Evolutionary conservation across 75 land plant genomes (phyloP).

Genomic region (Azolla pinnata): DNA sequence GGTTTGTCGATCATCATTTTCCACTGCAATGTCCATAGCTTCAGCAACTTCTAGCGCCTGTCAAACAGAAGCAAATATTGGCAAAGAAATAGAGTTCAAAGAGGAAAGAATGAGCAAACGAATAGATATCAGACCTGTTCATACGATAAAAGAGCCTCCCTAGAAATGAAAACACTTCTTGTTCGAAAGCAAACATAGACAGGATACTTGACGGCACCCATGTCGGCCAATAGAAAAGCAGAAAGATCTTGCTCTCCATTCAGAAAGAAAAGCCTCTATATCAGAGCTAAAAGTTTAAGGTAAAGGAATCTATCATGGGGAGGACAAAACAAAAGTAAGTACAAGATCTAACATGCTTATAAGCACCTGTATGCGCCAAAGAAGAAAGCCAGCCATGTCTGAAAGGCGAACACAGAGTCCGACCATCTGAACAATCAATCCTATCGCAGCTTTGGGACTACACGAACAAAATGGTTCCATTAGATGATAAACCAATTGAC

Average conservation of each 20-base stretch:
- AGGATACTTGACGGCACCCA: slow-evolving; percentile 81
- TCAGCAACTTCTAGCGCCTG: slow-evolving; percentile 91
- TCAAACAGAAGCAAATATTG: slow-evolving; percentile 1
- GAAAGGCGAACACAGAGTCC: slow-evolving; percentile 54
- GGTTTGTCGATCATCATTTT: slow-evolving; percentile 37
- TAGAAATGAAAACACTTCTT: slow-evolving; percentile 37
- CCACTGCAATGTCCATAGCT: slow-evolving; percentile 71
- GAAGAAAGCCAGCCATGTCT: slow-evolving; percentile 40
- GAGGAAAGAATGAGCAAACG: not conserved
- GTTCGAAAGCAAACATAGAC: slow-evolving; percentile 45
- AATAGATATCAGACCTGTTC: slow-evolving; percentile 49
- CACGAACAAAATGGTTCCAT: not conserved
- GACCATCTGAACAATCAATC: slow-evolving; percentile 17
- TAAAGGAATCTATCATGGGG: not conserved
- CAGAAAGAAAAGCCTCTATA: slow-evolving; percentile 86
- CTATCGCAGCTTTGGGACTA: slow-evolving; percentile 25
- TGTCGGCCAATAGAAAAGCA: slow-evolving; percentile 72
- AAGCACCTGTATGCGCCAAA: slow-evolving; percentile 80
- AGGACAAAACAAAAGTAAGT: not conserved
- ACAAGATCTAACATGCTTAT: not conserved
- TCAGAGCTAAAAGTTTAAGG: slow-evolving; percentile 9
- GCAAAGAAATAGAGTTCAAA: no score
- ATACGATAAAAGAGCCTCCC: slow-evolving; percentile 57
- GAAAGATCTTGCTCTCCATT: slow-evolving; percentile 84
- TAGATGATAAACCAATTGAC: not conserved